Evolutionary conservation across 495 filamentous ascomycete species (phyloP).

Genomic region (Thozetella sp.): DNA sequence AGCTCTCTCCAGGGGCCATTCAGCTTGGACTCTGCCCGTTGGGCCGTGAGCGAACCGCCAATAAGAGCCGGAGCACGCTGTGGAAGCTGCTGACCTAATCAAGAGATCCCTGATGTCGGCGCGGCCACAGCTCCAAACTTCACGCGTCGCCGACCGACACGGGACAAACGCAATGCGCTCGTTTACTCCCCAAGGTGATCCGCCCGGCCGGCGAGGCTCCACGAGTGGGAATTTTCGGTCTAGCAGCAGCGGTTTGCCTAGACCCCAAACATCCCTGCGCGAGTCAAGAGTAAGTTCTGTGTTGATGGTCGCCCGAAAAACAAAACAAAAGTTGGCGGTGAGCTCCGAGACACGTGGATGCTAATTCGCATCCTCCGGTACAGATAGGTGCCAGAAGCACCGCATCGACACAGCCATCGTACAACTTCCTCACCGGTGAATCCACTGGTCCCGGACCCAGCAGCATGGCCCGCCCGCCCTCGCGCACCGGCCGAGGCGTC

Average conservation of each 20-base stretch:
- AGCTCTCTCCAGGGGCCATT: background rate
- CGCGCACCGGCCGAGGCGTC: constrained; percentile 27
- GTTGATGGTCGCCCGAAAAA: constrained; percentile 4
- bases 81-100: background rate
- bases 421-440: constrained; percentile 61
- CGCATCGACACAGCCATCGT: constrained; percentile 55
- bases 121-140: constrained; percentile 8
- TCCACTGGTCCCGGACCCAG: constrained; percentile 27
- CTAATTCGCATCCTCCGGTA: constrained; percentile 11
- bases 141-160: constrained; percentile 9
- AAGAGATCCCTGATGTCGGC: background rate
- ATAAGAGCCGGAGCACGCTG: too few relatives aligned
- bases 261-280: constrained; percentile 24
- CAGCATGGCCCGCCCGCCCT: constrained; percentile 32
- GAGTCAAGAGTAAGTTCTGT: constrained; percentile 48
- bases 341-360: constrained; percentile 4
- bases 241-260: constrained; percentile 29
- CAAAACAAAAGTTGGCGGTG: background rate
- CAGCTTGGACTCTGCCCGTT: constrained; percentile 1
- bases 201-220: constrained; percentile 21
- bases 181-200: constrained; percentile 18
- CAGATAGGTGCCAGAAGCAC: constrained; percentile 20
- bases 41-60: too few relatives aligned
- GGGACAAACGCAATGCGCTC: constrained; percentile 20
- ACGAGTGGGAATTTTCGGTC: constrained; percentile 31